Evolutionary conservation across 306 rosid genomes (phyloP), one percentile per base, ranked within the genome.

Genomic region (Cicer chorassanicum): DNA sequence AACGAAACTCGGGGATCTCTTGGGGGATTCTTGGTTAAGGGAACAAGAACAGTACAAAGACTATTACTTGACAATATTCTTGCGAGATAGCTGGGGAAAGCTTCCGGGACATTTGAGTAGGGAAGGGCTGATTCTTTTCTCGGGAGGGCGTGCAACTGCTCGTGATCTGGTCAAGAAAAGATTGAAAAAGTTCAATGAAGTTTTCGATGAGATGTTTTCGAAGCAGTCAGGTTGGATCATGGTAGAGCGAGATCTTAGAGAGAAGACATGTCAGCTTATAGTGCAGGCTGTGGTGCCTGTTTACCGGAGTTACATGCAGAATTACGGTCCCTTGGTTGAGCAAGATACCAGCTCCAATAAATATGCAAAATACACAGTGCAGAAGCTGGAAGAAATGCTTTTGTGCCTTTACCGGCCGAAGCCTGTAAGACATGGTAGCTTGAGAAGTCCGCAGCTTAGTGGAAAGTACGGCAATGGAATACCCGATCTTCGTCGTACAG

Each of bases 101-200:
- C 98, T 95, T 81, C 98, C 99, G 12, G 78, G 87, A 76, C 92
- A 90, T 75, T 83, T 95, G 78, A 95, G 99, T 61, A 82, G 99
- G 73, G 98, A 95, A 83, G 99, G 99, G 68, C 83, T 95, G 75
- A 92, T 95, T 73, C 82, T 92, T 70, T 95, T 95, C 83, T 95
- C 99, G 0, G 99, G 99, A 76, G 98, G 98, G 46, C 96, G 93
- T 1, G 99, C 99, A 40, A 95, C 99, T 49, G 99, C 99, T 19
- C 99, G 99, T 18, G 99, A 92, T 82, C 93, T 95, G 46, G 99
- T 95, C 76, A 95, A 95, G 89, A 88, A 95, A 84, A 91, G 98
- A 83, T 82, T 94, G 73, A 92, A 90, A 80, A 88, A 84, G 48
- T 94, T 94, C 87, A 94, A 92, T 63, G 97, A 92, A 82, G 86